Evolutionary conservation across 148 eudicot species (phyloP), one percentile per base, ranked within the genome.

Genomic region (Diospyros kaki): DNA sequence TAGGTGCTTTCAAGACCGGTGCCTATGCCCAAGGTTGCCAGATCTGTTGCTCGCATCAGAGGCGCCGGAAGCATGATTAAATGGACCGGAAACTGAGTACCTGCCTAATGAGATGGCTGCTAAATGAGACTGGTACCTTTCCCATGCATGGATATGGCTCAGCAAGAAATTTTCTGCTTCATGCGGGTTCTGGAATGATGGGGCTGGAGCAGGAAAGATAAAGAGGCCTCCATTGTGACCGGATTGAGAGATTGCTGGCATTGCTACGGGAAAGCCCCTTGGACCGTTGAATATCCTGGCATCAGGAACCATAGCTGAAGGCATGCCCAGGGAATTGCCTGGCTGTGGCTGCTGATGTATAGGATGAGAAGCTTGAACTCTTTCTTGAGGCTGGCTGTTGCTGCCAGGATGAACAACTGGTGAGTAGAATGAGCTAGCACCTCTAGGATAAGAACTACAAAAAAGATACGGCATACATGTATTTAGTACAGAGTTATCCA

Each of bases 241-340:
- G 18, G 84, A 45, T 45, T 60, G 71, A 13, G 74, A 71, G 59
- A 58, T 64, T 61, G 76, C 43, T 9, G 78, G 82, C 56, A 75
- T 42, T 48, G 62, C 63, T 48, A 50, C 64, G 28, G 76, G 79
- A 60, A 77, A 62, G 42, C 71, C 67, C 68, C 81, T 74, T 43
- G 81, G 73, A 71, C 81, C 84, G 18, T 55, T 66, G 77, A 71
- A 78, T 71, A 81, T 77, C 66, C 78, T 51, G 52, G 69, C 61
- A 59, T 64, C 71, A 61, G 78, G 73, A 64, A 80, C 54, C 45
- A 61, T 58, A 14, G 78, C 52, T 6, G 78, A 58, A 5, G 67
- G 80, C 54, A 77, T 11, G 40, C 75, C 68, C 18, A 55, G 43
- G 56, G 75, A 51, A 48, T 74, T 78, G 64, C 58, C 45, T 12